phyloP scores from a whole-genome alignment of 306 rosid genomes.

The Nissolia schottii region DNA sequence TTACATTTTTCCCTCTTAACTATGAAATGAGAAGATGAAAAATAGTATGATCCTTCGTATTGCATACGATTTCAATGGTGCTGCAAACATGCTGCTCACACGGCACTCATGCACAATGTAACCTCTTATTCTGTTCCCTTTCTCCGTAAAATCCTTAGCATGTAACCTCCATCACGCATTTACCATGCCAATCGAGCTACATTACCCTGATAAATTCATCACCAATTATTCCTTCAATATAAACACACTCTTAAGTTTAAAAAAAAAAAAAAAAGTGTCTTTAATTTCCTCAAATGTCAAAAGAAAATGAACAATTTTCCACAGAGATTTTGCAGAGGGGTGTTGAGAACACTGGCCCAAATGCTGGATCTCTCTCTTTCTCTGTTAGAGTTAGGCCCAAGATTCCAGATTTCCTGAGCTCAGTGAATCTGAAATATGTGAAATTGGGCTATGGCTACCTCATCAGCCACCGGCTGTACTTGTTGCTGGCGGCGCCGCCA shows the following conservation, averaged over 20 bases:
- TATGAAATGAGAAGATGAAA: no score
- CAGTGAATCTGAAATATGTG: constrained; percentile 46
- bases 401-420: constrained; percentile 44
- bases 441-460: constrained; percentile 48
- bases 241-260: neutral
- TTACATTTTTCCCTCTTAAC: no score
- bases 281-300: constrained; percentile 23
- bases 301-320: constrained; percentile 39
- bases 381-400: constrained; percentile 36
- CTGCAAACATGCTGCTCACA: constrained; percentile 30
- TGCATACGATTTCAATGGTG: constrained; percentile 36
- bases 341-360: constrained; percentile 22
- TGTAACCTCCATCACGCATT: neutral
- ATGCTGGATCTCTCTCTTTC: constrained; percentile 36
- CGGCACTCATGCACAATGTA: constrained; percentile 40
- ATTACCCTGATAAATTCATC: neutral
- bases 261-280: neutral
- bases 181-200: neutral
- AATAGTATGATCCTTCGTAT: neutral
- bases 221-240: neutral
- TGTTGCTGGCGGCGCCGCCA: constrained; percentile 25
- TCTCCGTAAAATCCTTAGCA: constrained; percentile 15
- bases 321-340: constrained; percentile 38
- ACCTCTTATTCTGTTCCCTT: constrained; percentile 27
- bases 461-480: constrained; percentile 27